Base-by-base conservation (phyloP, 179 eudicot species). In the Beta macrorhiza region DNA sequence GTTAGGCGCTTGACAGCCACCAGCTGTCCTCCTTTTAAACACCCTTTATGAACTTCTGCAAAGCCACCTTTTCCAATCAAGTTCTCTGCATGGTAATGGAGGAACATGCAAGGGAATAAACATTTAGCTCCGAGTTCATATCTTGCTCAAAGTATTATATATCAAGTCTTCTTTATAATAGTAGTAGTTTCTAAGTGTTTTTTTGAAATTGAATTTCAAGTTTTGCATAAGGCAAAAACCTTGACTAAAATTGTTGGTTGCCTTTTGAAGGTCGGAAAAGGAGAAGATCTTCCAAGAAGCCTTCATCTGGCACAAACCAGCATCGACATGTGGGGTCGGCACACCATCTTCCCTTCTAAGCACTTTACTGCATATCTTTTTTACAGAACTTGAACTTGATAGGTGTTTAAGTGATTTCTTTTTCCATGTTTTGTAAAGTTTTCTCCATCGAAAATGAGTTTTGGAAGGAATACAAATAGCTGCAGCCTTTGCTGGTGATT, bases 21-120 rank as follows among this genome's bases (percentile, higher is more conserved):
- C 55, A 89, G 84, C 73, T 91, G 90, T 11, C 97, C 98, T 58
- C 87, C 88, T 51, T 80, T 86, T 53, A 94, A 82, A 65, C 86
- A 78, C 16, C 98, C 98, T 76, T 88, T 91, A 87, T 87, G 91
- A 78, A 94, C 98, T 80, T 90, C 91, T 57, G 98, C 97, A 87
- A 88, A 91, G 7, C 98, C 97, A 47, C 98, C 98, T 75, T 82
- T 90, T 53, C 96, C 98, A 13, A 94, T 86, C 87, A 94, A 47
- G 80, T 89, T 91, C 62, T 93, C 98, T 94, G 80, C 79, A 53
- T 57, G 44, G 55, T 47, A 29, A 85, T 32, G 32, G 67, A 20
- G 42, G 44, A 44, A 78, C 13, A 61, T 10, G 44, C 20, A n/a
- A 79, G 64, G 53, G 5, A n/a, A 62, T 64, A 15, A 61, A 29